Evolutionary conservation across 495 filamentous ascomycete species (phyloP).

Genomic region (Haplographium delicatum): DNA sequence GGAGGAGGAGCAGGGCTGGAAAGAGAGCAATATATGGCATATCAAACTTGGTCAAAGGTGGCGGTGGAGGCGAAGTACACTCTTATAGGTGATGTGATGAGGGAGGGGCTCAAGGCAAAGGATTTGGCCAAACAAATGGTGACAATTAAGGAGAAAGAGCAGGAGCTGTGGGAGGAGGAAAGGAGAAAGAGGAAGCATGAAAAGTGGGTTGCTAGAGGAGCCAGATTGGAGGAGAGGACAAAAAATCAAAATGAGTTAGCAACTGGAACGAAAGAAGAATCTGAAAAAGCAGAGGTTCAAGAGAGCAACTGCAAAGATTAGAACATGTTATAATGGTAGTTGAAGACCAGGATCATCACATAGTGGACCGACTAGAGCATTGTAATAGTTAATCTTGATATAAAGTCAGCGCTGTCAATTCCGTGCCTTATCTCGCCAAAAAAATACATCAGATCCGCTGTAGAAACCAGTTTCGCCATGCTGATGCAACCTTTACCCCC

Average conservation of each 20-base stretch:
- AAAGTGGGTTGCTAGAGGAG: constrained; percentile 5
- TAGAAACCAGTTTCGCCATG: constrained; percentile 22
- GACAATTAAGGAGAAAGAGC: constrained; percentile 16
- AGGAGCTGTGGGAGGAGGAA: constrained; percentile 15
- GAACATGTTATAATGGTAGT: no score
- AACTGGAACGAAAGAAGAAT: not conserved
- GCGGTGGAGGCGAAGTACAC: not conserved
- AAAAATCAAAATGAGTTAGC: not conserved
- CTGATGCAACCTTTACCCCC: constrained; percentile 22
- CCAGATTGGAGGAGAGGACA: not conserved
- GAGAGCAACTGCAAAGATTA: no score
- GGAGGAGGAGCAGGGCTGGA: not conserved
- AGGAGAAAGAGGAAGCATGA: constrained; percentile 11
- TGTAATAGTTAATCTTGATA: no score
- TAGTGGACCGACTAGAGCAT: no score
- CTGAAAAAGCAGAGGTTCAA: no score
- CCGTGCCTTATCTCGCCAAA: constrained; percentile 6
- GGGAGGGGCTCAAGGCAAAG: constrained; percentile 3
- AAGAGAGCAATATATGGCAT: no score
- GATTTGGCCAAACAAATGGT: constrained; percentile 10
- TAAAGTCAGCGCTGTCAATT: no score
- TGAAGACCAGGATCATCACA: no score
- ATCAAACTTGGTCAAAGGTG: not conserved
- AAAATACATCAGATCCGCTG: constrained; percentile 16
- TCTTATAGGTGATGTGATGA: not conserved